Evolutionary conservation across 441 rosid genomes (phyloP).

Genomic region (Brassica hybrid): DNA sequence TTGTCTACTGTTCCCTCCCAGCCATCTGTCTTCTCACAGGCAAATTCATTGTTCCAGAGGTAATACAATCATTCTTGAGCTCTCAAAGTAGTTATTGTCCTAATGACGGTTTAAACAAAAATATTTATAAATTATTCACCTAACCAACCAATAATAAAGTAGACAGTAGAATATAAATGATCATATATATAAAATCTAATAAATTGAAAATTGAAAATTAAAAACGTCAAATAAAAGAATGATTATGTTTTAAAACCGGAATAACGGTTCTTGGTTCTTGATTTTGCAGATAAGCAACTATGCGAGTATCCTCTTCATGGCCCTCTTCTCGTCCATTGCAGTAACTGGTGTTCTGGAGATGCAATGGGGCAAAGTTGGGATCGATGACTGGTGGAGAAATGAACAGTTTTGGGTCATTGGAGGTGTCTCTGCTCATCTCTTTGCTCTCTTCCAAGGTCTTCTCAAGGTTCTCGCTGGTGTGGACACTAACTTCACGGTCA

Average conservation of each 20-base stretch:
- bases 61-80: constrained; percentile 42
- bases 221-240: not conserved
- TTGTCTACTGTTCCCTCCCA: constrained; percentile 87
- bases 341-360: constrained; percentile 88
- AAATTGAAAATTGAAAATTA: not conserved
- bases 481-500: constrained; percentile 92
- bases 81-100: constrained; percentile 3
- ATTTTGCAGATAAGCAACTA: constrained; percentile 84
- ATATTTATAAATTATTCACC: not conserved
- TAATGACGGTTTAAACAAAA: not conserved
- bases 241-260: not conserved
- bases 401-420: constrained; percentile 99
- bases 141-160: not conserved
- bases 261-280: constrained; percentile 12
- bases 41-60: constrained; percentile 93
- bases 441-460: constrained; percentile 95
- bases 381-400: constrained; percentile 98
- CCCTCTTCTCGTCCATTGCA: constrained; percentile 83
- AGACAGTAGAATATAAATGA: not conserved
- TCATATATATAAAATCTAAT: no score
- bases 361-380: constrained; percentile 98
- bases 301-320: constrained; percentile 86
- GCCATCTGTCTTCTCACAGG: constrained; percentile 97
- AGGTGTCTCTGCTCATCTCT: constrained; percentile 86
- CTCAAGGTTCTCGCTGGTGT: constrained; percentile 96